Base-by-base conservation (phyloP, 768 basidiomycete species). In the Ephemerocybe angulata region DNA sequence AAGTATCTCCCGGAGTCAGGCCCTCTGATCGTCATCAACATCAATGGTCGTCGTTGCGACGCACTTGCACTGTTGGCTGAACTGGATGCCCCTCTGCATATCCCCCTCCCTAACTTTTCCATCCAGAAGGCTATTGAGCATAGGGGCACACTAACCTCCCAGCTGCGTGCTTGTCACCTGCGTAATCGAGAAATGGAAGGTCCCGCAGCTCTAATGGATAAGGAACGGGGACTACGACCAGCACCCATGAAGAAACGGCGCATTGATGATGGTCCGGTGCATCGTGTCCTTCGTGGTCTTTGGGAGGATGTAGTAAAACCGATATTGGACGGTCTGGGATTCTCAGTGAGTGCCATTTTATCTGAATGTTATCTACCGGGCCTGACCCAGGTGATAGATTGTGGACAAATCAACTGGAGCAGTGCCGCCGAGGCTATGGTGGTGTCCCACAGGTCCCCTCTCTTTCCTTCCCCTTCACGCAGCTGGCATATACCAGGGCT, bases 381-480 rank as follows among this genome's bases (percentile, higher is more conserved):
- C n/a, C 3, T 13, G 19, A 50, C n/a, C 31, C 5, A 17, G 15
- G 10, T n/a, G 15, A 31, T 46, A 13, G 22, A 33, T 17, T 21
- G 1, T 30, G 7, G 38, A 54, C 31, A 13, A 30, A 31, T 31
- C 30, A 8, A 15, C 56, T 12, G 46, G 55, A 12, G 52, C 27
- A 0, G 6, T 40, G 19, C 11, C 46, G 15, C 50, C 51, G 7
- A 28, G 68, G 19, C 55, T 65, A 15, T 65, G 63, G 64, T 65
- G 70, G 70, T 72, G 68, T 58, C 61, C 64, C 3, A 70, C 68
- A 10, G 64, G 64, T 5, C 58, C 60, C 10, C 51, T 70, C 1
- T 24, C 64, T 4, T 63, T 65, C 35, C 64, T 72, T 48, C 68
- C 70, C 5, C 58, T 70, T n/a, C 71, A 70, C 56, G 69, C 71